Conservation (phyloP, 768 basidiomycete genomes). For the Pisolithus albus region DNA sequence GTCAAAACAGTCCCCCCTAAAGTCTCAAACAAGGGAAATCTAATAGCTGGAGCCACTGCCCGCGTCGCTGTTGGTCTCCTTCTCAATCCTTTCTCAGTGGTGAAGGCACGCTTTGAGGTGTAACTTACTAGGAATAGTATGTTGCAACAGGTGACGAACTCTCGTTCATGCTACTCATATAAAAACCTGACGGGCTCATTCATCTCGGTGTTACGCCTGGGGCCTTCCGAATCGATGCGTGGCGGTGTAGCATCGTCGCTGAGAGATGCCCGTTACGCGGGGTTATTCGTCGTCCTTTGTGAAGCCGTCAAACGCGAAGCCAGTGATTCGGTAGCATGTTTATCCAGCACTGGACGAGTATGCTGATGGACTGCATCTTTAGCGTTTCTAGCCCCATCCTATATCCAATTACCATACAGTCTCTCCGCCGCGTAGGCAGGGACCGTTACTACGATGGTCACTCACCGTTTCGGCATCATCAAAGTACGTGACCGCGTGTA, state of each 20-base stretch:
- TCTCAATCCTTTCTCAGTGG: slow-evolving; percentile 83
- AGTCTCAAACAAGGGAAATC: slow-evolving; percentile 72
- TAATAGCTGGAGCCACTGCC: slow-evolving; percentile 78
- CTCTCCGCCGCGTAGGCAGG: slow-evolving; percentile 75
- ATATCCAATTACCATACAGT: slow-evolving; percentile 48
- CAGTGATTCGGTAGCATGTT: slow-evolving; percentile 35
- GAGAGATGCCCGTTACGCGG: slow-evolving; percentile 93
- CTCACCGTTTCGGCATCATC: slow-evolving; percentile 91
- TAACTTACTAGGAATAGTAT: slow-evolving; percentile 10
- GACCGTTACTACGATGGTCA: slow-evolving; percentile 73
- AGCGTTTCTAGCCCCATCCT: slow-evolving; percentile 38
- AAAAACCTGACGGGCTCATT: slow-evolving; percentile 54
- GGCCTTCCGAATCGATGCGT: slow-evolving; percentile 75
- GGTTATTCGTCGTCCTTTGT: slow-evolving; percentile 82
- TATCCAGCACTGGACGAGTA: slow-evolving; percentile 1
- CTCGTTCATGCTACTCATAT: slow-evolving; percentile 47
- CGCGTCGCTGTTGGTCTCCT: slow-evolving; percentile 77
- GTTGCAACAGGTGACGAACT: not conserved
- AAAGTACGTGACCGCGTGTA: slow-evolving; percentile 47
- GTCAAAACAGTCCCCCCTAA: slow-evolving; percentile 56
- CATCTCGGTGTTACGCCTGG: slow-evolving; percentile 53
- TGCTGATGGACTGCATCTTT: slow-evolving; percentile 1
- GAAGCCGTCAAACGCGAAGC: slow-evolving; percentile 77
- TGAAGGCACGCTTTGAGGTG: slow-evolving; percentile 92
- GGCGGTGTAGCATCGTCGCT: slow-evolving; percentile 83